phyloP scores from a whole-genome alignment of 371 early-diverging fungal genomes.

The Chytridium lagenaria region DNA sequence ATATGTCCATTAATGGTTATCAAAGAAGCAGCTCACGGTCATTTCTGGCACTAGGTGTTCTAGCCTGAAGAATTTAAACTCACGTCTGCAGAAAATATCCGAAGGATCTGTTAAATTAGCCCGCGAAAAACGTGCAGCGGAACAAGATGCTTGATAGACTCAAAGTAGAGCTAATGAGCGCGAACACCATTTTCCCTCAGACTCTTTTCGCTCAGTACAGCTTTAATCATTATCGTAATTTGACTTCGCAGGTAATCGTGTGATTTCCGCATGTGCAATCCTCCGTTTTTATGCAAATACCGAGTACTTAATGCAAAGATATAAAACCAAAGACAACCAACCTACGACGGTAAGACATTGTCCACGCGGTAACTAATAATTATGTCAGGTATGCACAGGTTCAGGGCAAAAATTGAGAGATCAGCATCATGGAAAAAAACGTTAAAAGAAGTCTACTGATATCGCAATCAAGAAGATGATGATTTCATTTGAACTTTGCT shows the following conservation, averaged over 20 bases:
- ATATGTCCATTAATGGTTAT: slow-evolving; percentile 77
- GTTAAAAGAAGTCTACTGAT: slow-evolving; percentile 59
- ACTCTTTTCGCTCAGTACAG: no score
- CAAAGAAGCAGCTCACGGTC: slow-evolving; percentile 53
- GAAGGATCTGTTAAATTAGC: slow-evolving; percentile 60
- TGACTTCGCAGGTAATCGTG: slow-evolving; percentile 11
- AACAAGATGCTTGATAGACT: slow-evolving; percentile 56
- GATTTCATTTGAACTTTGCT: not conserved
- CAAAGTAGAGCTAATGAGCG: no score
- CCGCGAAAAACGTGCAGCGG: slow-evolving; percentile 55
- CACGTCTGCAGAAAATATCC: not conserved
- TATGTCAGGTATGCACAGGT: slow-evolving; percentile 62
- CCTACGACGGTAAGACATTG: not conserved
- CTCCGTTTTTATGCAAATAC: slow-evolving; percentile 70
- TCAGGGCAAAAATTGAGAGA: slow-evolving; percentile 69
- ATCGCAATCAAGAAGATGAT: not conserved
- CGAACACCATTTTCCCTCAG: no score
- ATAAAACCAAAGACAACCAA: not conserved
- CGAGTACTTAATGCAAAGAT: slow-evolving; percentile 27
- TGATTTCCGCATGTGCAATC: slow-evolving; percentile 76
- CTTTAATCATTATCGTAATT: no score
- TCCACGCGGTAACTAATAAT: not conserved
- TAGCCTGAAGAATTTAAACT: not conserved
- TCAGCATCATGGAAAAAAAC: slow-evolving; percentile 54
- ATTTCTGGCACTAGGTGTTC: slow-evolving; percentile 65